Percentiles rank a stretch among this genome's conserved stretches.
Conservation (phyloP, 257 asterid species). For the Perilla frutescens region DNA sequence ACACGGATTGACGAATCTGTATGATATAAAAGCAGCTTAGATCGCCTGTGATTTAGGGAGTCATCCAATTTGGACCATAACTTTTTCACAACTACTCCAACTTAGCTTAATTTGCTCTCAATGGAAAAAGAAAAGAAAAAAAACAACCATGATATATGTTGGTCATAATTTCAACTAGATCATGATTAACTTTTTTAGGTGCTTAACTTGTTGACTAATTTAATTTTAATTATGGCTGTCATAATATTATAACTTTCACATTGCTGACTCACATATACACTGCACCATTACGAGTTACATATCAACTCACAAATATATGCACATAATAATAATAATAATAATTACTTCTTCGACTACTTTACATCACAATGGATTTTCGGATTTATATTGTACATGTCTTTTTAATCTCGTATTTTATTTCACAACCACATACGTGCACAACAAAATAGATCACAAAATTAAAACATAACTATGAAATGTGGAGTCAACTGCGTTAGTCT, state of each 20-base stretch:
- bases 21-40: neutral
- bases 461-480: too few species aligned
- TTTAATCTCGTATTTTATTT: neutral
- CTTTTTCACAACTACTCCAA: constrained; percentile 43
- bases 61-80: constrained; percentile 41
- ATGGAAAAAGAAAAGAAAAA: neutral
- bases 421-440: too few species aligned
- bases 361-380: neutral
- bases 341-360: constrained; percentile 18
- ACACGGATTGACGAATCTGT: too few species aligned
- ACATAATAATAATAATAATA: neutral
- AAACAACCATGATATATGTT: constrained; percentile 6
- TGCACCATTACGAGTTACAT: constrained; percentile 11
- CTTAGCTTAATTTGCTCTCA: constrained; percentile 36
- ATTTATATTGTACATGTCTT: neutral
- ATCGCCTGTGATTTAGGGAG: constrained; percentile 31
- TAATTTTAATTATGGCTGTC: constrained; percentile 3
- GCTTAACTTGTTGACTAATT: constrained; percentile 33
- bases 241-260: neutral
- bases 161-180: constrained; percentile 20
- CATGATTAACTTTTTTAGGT: constrained; percentile 30
- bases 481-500: too few species aligned
- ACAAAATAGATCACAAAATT: too few species aligned
- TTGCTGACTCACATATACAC: constrained; percentile 29
- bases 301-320: neutral